Percentiles rank a stretch among this genome's conserved stretches.
These are phyloP conservation scores for Amylostereum chailletii DNA, from an alignment of 1,284 basidiomycete species.

Conservation along the genomic window DNA sequence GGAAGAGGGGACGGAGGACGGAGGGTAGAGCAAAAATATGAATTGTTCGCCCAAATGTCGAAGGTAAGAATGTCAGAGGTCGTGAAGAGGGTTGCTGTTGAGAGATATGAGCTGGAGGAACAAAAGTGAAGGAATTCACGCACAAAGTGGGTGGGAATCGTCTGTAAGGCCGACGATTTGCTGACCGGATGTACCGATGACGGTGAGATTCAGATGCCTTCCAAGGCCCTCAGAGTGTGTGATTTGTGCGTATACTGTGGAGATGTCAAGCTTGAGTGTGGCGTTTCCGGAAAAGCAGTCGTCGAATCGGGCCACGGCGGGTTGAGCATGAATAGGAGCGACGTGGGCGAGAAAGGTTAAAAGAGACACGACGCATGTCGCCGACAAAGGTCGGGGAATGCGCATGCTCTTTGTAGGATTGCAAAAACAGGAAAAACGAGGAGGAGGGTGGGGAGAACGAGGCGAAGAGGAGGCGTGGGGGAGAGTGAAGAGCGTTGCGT, in stretches of 20 bases:
- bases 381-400: background rate
- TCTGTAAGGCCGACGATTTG: constrained; percentile 54
- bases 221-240: constrained; percentile 35
- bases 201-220: constrained; percentile 53
- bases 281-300: constrained; percentile 54
- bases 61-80: constrained; percentile 76
- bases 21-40: constrained; percentile 69
- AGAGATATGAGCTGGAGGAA: constrained; percentile 4
- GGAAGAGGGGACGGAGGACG: constrained; percentile 67
- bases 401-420: background rate
- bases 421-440: too few species aligned
- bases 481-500: too few species aligned
- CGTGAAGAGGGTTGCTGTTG: constrained; percentile 75
- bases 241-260: constrained; percentile 69
- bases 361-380: background rate
- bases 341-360: background rate
- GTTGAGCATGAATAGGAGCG: constrained; percentile 17
- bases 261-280: constrained; percentile 55
- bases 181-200: constrained; percentile 50
- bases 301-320: constrained; percentile 21
- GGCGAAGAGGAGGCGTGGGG: too few species aligned
- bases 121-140: constrained; percentile 18
- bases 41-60: constrained; percentile 57
- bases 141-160: constrained; percentile 56
- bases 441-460: too few species aligned